Percentiles rank a stretch among this genome's conserved stretches.
These are phyloP conservation scores for Bifiguratus adelaidae DNA, from an alignment of 192 early-diverging fungal species.

Conservation along the genomic window DNA sequence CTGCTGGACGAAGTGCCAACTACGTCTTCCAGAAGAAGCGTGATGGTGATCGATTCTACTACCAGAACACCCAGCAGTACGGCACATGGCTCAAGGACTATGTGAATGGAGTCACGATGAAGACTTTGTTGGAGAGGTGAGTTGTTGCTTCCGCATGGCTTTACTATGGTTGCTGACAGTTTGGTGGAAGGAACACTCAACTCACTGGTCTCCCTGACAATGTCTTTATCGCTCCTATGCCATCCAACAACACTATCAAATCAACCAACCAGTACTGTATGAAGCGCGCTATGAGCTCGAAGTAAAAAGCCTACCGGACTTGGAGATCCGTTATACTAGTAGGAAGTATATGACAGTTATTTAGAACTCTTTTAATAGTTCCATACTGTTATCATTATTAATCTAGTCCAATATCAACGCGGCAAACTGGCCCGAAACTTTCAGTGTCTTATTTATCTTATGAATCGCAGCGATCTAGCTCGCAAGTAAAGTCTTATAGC, in stretches of 20 bases:
- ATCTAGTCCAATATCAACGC: too few relatives aligned
- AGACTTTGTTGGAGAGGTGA: background rate
- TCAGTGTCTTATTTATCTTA: too few relatives aligned
- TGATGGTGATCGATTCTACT: slow-evolving; percentile 2
- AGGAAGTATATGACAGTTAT: too few relatives aligned
- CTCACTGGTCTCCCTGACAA: background rate
- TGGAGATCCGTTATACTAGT: too few relatives aligned
- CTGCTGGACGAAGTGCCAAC: background rate
- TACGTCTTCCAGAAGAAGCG: slow-evolving; percentile 1
- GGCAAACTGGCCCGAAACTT: too few relatives aligned
- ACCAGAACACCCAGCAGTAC: background rate
- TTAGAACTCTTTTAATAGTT: too few relatives aligned
- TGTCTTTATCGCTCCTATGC: background rate
- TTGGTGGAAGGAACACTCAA: background rate
- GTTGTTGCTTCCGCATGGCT: background rate
- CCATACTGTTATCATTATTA: too few relatives aligned
- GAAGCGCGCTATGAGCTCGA: too few relatives aligned
- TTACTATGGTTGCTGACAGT: background rate
- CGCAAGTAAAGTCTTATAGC: too few relatives aligned
- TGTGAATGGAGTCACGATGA: background rate
- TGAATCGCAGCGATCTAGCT: too few relatives aligned
- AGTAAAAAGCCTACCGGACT: too few relatives aligned
- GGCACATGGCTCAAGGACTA: background rate
- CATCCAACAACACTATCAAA: background rate
- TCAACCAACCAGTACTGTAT: background rate